Evolutionary conservation across 2,329 filamentous ascomycete species (phyloP), one percentile per base, ranked within the genome.

Genomic region (Aspergillus ochraceus): DNA sequence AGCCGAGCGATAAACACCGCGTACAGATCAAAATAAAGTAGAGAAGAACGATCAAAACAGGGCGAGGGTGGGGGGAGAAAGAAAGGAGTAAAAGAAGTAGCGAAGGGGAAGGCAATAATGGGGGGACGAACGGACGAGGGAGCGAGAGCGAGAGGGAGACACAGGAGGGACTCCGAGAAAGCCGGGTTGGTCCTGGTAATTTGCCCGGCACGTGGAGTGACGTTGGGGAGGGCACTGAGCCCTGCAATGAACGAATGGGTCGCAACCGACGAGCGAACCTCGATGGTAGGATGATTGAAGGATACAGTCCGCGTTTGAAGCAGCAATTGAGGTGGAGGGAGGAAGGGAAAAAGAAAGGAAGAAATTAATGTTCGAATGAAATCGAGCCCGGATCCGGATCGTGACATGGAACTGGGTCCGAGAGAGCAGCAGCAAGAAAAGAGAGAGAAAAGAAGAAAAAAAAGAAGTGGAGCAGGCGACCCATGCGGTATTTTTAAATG

Each of bases 161-260:
- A 49, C 26, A 55, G 36, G 45, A 32, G 39, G 36, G 19, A 26
- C 46, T 50, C 54, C 54, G 54, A 50, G 17, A 26, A 50, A 49
- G 39, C 54, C 54, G 54, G 47, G 26, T 51, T 55, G 53, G 53
- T 49, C 29, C 53, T 55, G 36, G 53, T 55, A 49, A 55, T 55
- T 55, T 55, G 12, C 36, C 36, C 22, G 24, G 49, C 53, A 55
- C 53, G 53, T 55, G 45, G 29, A 36, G 10, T 14, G 32, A 36
- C 36, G 36, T 42, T 42, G 36, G 36, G 36, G 26, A 55, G 45
- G 53, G 53, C 53, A 39, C 53, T 20, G 53, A 49, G 53, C 53
- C 53, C 53, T 53, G 49, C n/a, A 36, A 36, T 49, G 29, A 55
- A 39, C 19, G 14, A 36, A 42, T 42, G 17, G 36, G 17, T 42